These are phyloP conservation scores for Cladobotryum protrusum DNA, from an alignment of 2,329 filamentous ascomycete species.

Conservation along the genomic window DNA sequence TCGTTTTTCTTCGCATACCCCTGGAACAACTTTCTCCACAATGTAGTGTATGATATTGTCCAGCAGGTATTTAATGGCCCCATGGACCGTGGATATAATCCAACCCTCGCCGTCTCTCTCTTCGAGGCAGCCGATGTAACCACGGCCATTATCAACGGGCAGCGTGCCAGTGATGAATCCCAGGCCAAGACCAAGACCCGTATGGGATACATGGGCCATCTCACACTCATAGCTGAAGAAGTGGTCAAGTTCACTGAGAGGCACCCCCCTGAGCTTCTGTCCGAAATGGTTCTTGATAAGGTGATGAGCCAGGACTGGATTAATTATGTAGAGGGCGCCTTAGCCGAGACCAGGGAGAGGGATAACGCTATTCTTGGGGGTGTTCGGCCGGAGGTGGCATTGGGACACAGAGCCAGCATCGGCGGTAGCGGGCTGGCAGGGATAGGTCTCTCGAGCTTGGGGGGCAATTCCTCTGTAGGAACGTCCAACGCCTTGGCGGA, in stretches of 20 bases:
- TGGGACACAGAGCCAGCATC: conserved; percentile 67
- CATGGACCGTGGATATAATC: conserved; percentile 94
- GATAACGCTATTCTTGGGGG: conserved; percentile 98
- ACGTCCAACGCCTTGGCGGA: conserved; percentile 69
- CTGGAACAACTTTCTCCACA: conserved; percentile 99
- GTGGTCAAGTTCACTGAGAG: conserved; percentile 98
- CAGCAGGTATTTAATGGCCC: conserved; percentile 98
- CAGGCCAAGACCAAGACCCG: conserved; percentile 80
- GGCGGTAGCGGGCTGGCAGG: conserved; percentile 41
- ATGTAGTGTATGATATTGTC: conserved; percentile 97
- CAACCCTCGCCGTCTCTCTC: conserved; percentile 80
- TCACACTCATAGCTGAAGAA: conserved; percentile 95
- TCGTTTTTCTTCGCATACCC: conserved; percentile 98
- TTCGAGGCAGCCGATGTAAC: conserved; percentile 90
- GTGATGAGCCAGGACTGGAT: conserved; percentile 90
- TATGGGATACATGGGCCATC: conserved; percentile 96
- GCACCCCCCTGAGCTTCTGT: conserved; percentile 81
- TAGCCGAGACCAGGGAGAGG: conserved; percentile 88
- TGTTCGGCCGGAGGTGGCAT: conserved; percentile 82
- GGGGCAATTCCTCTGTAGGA: conserved; percentile 24
- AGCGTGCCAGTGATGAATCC: conserved; percentile 78
- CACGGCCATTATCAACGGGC: conserved; percentile 84
- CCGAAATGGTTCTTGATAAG: conserved; percentile 75
- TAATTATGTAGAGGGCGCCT: conserved; percentile 85
- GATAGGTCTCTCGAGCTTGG: conserved; percentile 43